phyloP scores from a whole-genome alignment of 1,284 basidiomycete species.

The Apiotrichum veenhuisii region DNA sequence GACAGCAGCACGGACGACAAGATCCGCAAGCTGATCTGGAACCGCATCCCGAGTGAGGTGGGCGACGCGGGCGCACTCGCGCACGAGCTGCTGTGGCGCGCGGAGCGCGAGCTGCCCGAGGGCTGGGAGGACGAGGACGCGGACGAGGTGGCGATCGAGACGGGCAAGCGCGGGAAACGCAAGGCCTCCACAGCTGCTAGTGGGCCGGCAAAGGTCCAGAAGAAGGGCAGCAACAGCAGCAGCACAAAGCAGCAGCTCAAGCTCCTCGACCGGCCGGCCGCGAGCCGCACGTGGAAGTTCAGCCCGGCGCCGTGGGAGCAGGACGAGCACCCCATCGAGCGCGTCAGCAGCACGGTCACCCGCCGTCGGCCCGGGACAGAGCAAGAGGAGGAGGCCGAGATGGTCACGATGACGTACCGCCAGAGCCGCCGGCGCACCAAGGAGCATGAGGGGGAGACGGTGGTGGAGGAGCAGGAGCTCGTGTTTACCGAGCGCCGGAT shows the following conservation, averaged over 20 bases:
- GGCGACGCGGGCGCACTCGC: constrained; percentile 72
- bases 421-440: constrained; percentile 9
- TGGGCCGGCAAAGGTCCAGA: neutral
- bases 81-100: constrained; percentile 75
- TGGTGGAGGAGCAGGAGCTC: constrained; percentile 17
- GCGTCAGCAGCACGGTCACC: neutral
- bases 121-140: constrained; percentile 65
- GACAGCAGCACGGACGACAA: constrained; percentile 51
- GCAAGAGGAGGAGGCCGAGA: constrained; percentile 8
- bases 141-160: constrained; percentile 31
- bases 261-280: constrained; percentile 8
- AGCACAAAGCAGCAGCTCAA: neutral
- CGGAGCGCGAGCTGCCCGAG: constrained; percentile 62
- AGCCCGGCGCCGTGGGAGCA: constrained; percentile 14
- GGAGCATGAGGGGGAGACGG: constrained; percentile 7
- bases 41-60: constrained; percentile 73
- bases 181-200: neutral
- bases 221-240: neutral
- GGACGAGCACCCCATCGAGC: constrained; percentile 9
- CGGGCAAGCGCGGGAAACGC: constrained; percentile 3
- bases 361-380: constrained; percentile 3
- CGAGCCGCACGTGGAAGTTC: constrained; percentile 12
- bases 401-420: constrained; percentile 4
- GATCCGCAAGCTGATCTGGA: constrained; percentile 68
- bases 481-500: constrained; percentile 15